These are phyloP conservation scores for Botrytis fabae DNA, from an alignment of 2,329 filamentous ascomycete genomes.

Conservation along the genomic window DNA sequence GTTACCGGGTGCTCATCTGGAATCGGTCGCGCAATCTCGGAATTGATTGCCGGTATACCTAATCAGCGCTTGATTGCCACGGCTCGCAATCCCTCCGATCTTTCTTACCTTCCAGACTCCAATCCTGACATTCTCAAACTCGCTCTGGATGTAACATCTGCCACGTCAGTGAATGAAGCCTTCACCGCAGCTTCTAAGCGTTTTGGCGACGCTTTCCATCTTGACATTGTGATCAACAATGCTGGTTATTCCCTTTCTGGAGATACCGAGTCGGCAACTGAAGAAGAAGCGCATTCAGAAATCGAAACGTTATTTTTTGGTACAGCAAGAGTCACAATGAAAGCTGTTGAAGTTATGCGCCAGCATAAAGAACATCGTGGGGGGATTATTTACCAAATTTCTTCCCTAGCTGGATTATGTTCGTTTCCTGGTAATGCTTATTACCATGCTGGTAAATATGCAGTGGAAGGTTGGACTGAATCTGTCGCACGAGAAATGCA, in stretches of 20 bases:
- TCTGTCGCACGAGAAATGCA: constrained; percentile 42
- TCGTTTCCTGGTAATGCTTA: constrained; percentile 43
- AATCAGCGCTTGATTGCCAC: constrained; percentile 49
- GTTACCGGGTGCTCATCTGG: constrained; percentile 53
- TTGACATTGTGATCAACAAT: constrained; percentile 63
- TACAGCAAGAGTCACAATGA: constrained; percentile 44
- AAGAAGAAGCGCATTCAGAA: constrained; percentile 41
- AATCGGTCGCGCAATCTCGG: constrained; percentile 47
- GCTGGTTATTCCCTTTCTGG: constrained; percentile 57
- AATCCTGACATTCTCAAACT: constrained; percentile 47
- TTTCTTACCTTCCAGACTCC: constrained; percentile 45
- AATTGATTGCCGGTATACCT: constrained; percentile 43
- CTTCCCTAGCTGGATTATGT: constrained; percentile 44
- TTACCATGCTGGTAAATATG: constrained; percentile 47
- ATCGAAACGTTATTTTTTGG: constrained; percentile 50
- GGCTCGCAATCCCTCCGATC: constrained; percentile 47
- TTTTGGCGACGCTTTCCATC: constrained; percentile 50
- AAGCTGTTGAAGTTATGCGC: constrained; percentile 45
- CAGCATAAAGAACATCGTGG: constrained; percentile 40
- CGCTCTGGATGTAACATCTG: constrained; percentile 50
- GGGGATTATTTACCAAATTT: constrained; percentile 46
- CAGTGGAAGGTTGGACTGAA: constrained; percentile 44
- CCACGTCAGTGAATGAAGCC: constrained; percentile 39
- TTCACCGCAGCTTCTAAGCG: constrained; percentile 41
- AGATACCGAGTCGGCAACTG: constrained; percentile 50